A percentile compares a stretch with the other conserved stretches of the same genome.
phyloP scores from a whole-genome alignment of 164 flowering plant species.

The Aristolochia fimbriata region DNA sequence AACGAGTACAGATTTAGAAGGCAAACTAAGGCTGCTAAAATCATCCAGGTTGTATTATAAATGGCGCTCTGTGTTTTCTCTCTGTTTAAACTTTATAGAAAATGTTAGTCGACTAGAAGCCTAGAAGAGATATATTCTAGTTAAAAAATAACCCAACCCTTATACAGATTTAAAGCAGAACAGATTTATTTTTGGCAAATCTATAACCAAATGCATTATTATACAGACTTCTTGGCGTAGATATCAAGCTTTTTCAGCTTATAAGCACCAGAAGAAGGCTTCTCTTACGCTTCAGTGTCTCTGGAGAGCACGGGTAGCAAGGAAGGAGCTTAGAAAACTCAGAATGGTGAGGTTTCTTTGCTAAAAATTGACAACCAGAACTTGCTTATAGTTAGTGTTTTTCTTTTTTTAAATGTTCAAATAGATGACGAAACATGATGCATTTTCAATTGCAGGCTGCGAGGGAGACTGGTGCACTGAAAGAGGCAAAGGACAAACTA shows the following conservation, averaged over 20 bases:
- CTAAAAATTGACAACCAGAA: background rate
- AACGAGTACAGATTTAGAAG: conserved; percentile 49
- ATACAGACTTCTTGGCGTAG: conserved; percentile 68
- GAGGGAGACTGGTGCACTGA: conserved; percentile 80
- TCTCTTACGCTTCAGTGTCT: conserved; percentile 56
- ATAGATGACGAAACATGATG: background rate
- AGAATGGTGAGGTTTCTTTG: conserved; percentile 41
- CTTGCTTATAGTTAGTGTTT: background rate
- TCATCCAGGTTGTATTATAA: conserved; percentile 49
- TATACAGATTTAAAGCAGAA: too few relatives aligned
- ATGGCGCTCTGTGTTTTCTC: too few relatives aligned
- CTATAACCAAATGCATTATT: conserved; percentile 1
- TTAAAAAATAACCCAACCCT: too few relatives aligned
- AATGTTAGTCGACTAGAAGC: too few relatives aligned
- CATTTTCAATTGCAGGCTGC: conserved; percentile 48
- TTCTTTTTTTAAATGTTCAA: too few relatives aligned
- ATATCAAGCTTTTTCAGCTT: conserved; percentile 31
- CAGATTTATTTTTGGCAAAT: too few relatives aligned
- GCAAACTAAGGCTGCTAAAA: conserved; percentile 55
- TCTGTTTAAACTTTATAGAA: too few relatives aligned
- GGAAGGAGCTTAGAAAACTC: conserved; percentile 65
- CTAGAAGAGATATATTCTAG: too few relatives aligned
- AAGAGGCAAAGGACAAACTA: conserved; percentile 81
- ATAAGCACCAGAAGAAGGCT: conserved; percentile 45
- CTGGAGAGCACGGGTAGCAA: conserved; percentile 62